Evolutionary conservation across 2,329 filamentous ascomycete genomes (phyloP).

Genomic region (Beauveria scarabaeidicola): DNA sequence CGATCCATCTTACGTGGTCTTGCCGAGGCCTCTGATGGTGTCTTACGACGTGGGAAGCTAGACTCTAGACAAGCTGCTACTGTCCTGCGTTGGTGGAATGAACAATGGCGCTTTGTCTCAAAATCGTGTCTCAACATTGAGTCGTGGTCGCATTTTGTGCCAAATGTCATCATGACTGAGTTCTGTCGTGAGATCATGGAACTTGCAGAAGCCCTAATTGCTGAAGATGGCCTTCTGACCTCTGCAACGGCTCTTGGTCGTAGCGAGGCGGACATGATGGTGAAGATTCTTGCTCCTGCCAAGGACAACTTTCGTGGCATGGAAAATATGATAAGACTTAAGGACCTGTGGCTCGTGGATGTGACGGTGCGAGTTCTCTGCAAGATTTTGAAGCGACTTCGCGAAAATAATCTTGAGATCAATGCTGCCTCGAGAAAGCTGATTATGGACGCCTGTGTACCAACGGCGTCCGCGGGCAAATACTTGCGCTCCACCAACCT

Average conservation of each 20-base stretch:
- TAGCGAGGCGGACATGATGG: constrained; percentile 31
- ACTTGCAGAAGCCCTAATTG: constrained; percentile 76
- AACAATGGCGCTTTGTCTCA: constrained; percentile 72
- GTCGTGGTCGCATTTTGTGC: constrained; percentile 67
- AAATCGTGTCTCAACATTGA: constrained; percentile 79
- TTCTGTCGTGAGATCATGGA: constrained; percentile 96
- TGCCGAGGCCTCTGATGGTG: constrained; percentile 46
- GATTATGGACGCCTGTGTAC: constrained; percentile 58
- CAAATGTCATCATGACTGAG: constrained; percentile 74
- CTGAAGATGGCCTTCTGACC: constrained; percentile 75
- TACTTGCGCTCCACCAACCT: constrained; percentile 68
- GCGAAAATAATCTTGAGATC: constrained; percentile 66
- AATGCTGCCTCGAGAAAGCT: constrained; percentile 49
- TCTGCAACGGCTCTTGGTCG: constrained; percentile 42
- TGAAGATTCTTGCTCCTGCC: constrained; percentile 29
- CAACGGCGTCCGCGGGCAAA: constrained; percentile 43
- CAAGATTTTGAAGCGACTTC: constrained; percentile 76
- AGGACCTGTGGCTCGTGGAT: constrained; percentile 76
- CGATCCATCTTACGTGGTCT: constrained; percentile 48
- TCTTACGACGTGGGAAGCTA: constrained; percentile 47
- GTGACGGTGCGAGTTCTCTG: constrained; percentile 75
- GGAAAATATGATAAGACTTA: constrained; percentile 81
- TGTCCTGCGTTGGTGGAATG: constrained; percentile 72
- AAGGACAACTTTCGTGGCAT: constrained; percentile 54
- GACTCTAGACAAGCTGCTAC: constrained; percentile 54